Base-by-base conservation (phyloP, 1,139 yeast species). In the Lodderomyces beijingensis region DNA sequence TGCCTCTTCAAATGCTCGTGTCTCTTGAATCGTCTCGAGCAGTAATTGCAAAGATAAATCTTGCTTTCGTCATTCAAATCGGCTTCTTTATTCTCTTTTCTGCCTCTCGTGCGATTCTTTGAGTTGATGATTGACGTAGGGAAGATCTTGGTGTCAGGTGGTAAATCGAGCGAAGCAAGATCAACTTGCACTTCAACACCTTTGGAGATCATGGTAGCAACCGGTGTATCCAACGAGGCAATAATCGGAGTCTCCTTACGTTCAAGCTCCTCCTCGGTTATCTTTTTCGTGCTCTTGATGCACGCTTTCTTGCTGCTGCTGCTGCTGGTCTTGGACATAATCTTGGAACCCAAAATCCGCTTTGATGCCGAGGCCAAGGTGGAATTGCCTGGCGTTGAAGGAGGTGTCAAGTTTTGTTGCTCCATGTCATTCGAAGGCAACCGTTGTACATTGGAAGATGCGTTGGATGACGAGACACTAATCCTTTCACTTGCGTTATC, bases 1-100 rank as follows among this genome's bases (percentile, higher is more conserved):
- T 83, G 94, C 39, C 94, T 69, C 51, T 80, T 81, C 45, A 84
- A 59, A 55, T 84, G 94, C 50, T 84, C 94, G 52, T 80, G 87
- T 44, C 93, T 72, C 49, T 79, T 77, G 60, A 84, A 84, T 36
- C 82, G 57, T 47, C 83, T 62, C 30, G 74, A 67, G 47, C 86
- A 79, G 46, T 63, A 66, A 35, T 63, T 65, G 40, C 74, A 68
- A 31, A 65, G 50, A 43, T 51, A 68, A 19, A 68, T 65, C 47
- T 68, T 68, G 8, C 65, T 33, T 47, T 47, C 57, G 41, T 68
- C 74, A 35, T 53, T 56, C 45, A 65, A 45, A 42, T 68, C 74
- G 1, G 73, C 73, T 33, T 62, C 67, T 38, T 65, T 65, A 42
- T 67, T 67, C 35, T 68, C 74, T 41, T 68, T 68, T 16, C 74